A percentile compares a stretch with the other conserved stretches of the same genome.
Evolutionary conservation across 192 early-diverging fungal genomes (phyloP).

Genomic region (Chytriomyces hyalinus): DNA sequence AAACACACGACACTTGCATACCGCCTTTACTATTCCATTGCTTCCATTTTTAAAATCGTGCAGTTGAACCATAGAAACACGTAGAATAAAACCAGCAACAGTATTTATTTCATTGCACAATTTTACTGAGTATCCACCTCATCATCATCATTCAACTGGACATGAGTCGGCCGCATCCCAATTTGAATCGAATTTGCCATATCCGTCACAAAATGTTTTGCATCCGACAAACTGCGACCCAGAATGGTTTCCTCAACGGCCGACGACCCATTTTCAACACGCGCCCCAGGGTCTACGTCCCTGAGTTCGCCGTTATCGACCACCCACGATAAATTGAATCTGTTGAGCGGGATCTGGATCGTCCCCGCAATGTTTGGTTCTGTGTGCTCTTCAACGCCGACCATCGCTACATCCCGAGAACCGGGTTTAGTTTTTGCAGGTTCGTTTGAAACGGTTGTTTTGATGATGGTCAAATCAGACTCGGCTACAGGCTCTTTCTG

Average conservation of each 20-base stretch:
- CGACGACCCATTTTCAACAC: neutral
- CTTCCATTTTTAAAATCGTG: no score
- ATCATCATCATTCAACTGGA: constrained; percentile 20
- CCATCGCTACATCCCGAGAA: neutral
- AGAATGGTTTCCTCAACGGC: neutral
- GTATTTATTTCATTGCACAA: no score
- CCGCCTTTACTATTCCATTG: no score
- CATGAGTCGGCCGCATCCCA: constrained; percentile 27
- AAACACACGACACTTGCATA: no score
- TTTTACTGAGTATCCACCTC: neutral
- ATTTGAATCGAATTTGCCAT: constrained; percentile 2
- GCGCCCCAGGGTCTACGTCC: neutral
- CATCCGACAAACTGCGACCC: constrained; percentile 8
- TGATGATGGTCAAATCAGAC: neutral
- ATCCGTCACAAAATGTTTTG: neutral
- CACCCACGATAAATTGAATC: constrained; percentile 13
- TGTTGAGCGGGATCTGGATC: neutral
- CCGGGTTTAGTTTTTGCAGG: neutral
- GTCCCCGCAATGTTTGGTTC: neutral
- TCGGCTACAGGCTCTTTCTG: neutral
- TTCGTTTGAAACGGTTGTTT: neutral
- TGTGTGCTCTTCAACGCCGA: neutral
- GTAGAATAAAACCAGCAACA: no score
- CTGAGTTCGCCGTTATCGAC: constrained; percentile 8
- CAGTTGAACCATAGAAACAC: no score